phyloP scores from a whole-genome alignment of 2,329 filamentous ascomycete genomes.

The Simplicillium aogashimaense region DNA sequence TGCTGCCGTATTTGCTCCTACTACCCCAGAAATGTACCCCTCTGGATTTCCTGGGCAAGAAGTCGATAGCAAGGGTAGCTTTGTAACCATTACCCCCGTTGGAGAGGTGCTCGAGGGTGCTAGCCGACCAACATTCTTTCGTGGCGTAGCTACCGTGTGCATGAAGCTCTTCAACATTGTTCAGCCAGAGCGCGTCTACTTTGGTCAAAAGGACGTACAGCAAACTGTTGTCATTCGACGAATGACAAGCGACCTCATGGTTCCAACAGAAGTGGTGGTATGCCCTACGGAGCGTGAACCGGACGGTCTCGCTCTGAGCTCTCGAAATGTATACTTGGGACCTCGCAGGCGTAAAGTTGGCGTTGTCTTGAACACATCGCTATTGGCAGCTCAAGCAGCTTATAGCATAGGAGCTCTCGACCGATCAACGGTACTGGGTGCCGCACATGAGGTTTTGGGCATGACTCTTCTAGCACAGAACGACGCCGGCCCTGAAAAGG shows the following conservation, averaged over 20 bases:
- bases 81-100: slow-evolving; percentile 83
- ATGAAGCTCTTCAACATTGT: slow-evolving; percentile 58
- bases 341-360: slow-evolving; percentile 60
- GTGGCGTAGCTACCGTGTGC: slow-evolving; percentile 91
- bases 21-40: slow-evolving; percentile 79
- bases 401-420: slow-evolving; percentile 45
- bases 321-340: slow-evolving; percentile 88
- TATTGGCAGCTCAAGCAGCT: slow-evolving; percentile 59
- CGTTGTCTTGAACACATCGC: slow-evolving; percentile 58
- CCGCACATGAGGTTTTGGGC: slow-evolving; percentile 53
- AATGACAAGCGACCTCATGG: slow-evolving; percentile 79
- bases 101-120: slow-evolving; percentile 73
- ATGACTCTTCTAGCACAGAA: slow-evolving; percentile 50
- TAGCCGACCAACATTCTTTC: slow-evolving; percentile 86
- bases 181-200: slow-evolving; percentile 65
- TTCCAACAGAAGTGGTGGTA: slow-evolving; percentile 66
- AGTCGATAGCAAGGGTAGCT: slow-evolving; percentile 70
- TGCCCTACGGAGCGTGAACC: slow-evolving; percentile 64
- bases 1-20: slow-evolving; percentile 78
- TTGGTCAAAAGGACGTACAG: slow-evolving; percentile 97
- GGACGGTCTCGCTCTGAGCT: slow-evolving; percentile 85
- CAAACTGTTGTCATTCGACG: slow-evolving; percentile 84
- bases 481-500: slow-evolving; percentile 43
- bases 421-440: slow-evolving; percentile 60
- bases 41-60: slow-evolving; percentile 64